Evolutionary conservation across 192 early-diverging fungal genomes (phyloP).

Genomic region (Gryganskiella cystojenkinii): DNA sequence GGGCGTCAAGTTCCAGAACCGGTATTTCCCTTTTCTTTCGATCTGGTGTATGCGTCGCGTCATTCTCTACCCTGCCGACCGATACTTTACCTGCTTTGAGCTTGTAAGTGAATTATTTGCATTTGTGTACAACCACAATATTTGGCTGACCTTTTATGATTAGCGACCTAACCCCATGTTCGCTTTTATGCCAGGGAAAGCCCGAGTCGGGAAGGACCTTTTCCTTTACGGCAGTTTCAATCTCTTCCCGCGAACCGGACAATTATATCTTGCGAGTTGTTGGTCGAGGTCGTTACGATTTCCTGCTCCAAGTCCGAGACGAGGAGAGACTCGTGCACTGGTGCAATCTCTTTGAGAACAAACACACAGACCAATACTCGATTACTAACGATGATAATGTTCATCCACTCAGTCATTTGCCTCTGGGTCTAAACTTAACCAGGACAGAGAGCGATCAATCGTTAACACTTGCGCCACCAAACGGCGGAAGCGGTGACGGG

Average conservation of each 20-base stretch:
- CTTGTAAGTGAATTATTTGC: constrained; percentile 15
- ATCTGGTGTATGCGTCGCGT: constrained; percentile 62
- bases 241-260: constrained; percentile 31
- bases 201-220: constrained; percentile 40
- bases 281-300: constrained; percentile 14
- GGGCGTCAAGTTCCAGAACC: constrained; percentile 54
- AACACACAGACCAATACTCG: neutral
- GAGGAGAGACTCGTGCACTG: constrained; percentile 40
- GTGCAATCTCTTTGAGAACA: constrained; percentile 39
- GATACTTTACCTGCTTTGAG: constrained; percentile 61
- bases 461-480: neutral
- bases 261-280: constrained; percentile 26
- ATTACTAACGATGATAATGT: neutral
- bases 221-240: constrained; percentile 17
- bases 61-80: constrained; percentile 54
- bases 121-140: too few species aligned
- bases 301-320: constrained; percentile 40
- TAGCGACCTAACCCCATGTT: too few species aligned
- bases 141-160: too few species aligned
- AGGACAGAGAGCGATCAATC: constrained; percentile 5
- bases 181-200: constrained; percentile 18
- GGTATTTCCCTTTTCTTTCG: constrained; percentile 57
- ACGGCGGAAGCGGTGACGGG: neutral
- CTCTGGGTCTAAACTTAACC: neutral
- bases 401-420: neutral